Base-by-base conservation (phyloP, 768 basidiomycete species). In the Tulasnella sp. region DNA sequence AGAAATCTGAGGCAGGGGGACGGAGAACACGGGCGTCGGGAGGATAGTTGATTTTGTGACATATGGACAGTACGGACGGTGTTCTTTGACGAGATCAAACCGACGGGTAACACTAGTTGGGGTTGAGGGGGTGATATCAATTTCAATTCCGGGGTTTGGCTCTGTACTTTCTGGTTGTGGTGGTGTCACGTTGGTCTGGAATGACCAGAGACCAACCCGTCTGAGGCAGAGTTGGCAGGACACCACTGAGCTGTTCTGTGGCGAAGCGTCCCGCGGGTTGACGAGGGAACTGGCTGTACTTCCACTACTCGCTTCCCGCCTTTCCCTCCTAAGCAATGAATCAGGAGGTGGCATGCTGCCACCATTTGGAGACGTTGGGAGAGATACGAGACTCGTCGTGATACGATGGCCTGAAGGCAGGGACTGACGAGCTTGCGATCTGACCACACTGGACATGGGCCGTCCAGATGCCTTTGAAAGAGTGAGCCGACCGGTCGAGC, bases 51-150 rank as follows among this genome's bases (percentile, higher is more conserved):
- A 61, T 44, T 61, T 64, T 43, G 59, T 59, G 19, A 87, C 78
- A 62, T 88, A 91, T n/a, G 88, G 88, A 64, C 89, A 91, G 64
- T 86, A 88, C 2, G 85, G 84, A 25, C 88, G 78, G 67, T 91
- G 89, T 69, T 92, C 88, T 65, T 82, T 84, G 49, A 89, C 69
- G 38, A 90, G 66, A 67, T 92, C 87, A 54, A 91, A 80, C 21
- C 78, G 78, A 53, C 86, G 72, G 43, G 38, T 66, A 17, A 64
- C 66, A 53, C 60, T 67, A 50, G 45, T 24, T 59, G 42, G 22
- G 59, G 51, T 4, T 65, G 68, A n/a, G 69, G 72, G 1, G 73
- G 69, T 66, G 24, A n/a, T 22, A 22, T n/a, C 24, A 12, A 21
- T 27, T 48, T 48, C 27, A 12, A 7, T 21, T 27, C 19, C 24